Evolutionary conservation across 2,329 filamentous ascomycete species (phyloP), one percentile per base, ranked within the genome.

Genomic region (Davidsoniella australis): DNA sequence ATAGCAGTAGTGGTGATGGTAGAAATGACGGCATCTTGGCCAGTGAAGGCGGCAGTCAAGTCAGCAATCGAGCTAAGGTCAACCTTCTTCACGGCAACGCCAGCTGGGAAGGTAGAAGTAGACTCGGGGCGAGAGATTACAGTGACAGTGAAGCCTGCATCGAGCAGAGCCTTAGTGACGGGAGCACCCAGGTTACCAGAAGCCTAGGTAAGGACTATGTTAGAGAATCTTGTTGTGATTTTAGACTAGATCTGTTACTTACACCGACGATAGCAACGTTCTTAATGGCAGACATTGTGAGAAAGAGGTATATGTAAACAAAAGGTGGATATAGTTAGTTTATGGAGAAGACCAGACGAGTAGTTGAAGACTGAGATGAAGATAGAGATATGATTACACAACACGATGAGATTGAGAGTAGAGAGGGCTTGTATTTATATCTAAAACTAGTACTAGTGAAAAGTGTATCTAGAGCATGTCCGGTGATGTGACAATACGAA

Each of bases 1-100:
- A 76, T 61, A 1, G 68, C 63, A 1, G 65, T 64, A 17, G 58
- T 57, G 9, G 54, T 56, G 40, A 63, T 24, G 4, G 59, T 56
- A 1, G 61, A 60, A 24, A 80, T 59, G 16, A 80, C 64, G 1
- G 71, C 76, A 54, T 80, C 76, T 51, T 77, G 69, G 47, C 69
- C 74, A 47, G 67, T 56, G 45, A 82, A 68, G 0, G 71, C 72
- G 1, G 63, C 54, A 0, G 61, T 67, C 12, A 82, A 66, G 18
- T 70, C 70, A 0, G 66, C 59, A 2, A 68, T 58, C 1, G 67
- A 68, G 12, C 67, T 62, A 14, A 70, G 73, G 56, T 76, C 65
- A 29, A 69, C 67, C 2, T 64, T 61, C 51, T 70, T 58, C 18
- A 73, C 65, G 7, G 63, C 63, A 53, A 70, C 63, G 18, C 59